Evolutionary conservation across 1,284 basidiomycete genomes (phyloP), one percentile per base, ranked within the genome.

Genomic region (Cystodermella granulosa): DNA sequence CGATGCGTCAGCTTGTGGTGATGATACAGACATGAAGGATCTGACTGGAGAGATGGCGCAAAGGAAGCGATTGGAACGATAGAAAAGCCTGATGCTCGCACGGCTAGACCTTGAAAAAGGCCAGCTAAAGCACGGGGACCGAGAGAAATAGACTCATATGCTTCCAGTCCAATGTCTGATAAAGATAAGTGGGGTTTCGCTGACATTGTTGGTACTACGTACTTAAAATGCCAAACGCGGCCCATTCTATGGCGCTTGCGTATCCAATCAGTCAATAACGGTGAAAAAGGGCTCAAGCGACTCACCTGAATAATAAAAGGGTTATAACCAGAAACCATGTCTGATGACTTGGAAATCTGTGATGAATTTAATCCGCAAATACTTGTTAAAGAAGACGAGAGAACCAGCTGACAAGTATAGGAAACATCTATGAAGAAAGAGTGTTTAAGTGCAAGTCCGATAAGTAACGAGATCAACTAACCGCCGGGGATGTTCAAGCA

Each of bases 401-500:
- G 34, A 13, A 28, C 24, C 39, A 4, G 59, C 63, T 31, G 50
- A 91, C 55, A 93, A 71, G 61, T 90, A 91, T 44, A 91, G 69
- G 58, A 85, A 93, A 65, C 87, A 86, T 51, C 88, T 82, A 45
- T 26, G 28, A 14, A 24, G 18, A 18, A 14, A 24, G 26, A 14
- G 21, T 6, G 41, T 34, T 6, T 34, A 15, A 36, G 36, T 40
- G 4, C 18, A 31, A 43, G 6, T 17, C 5, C n/a, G 21, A 16
- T n/a, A 23, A 43, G 34, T 16, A 41, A 6, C 42, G 38, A 18
- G 37, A 15, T 15, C 13, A 20, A 47, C 64, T n/a, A 52, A 74
- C 75, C 77, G 63, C 46, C 88, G 74, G 3, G 89, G 89, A 64
- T 92, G 89, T 54, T 91, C 82, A 4, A 93, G 75, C 14, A 93